Conservation (phyloP, 495 filamentous ascomycete genomes). For the Aspergillus sclerotiicarbonarius region DNA sequence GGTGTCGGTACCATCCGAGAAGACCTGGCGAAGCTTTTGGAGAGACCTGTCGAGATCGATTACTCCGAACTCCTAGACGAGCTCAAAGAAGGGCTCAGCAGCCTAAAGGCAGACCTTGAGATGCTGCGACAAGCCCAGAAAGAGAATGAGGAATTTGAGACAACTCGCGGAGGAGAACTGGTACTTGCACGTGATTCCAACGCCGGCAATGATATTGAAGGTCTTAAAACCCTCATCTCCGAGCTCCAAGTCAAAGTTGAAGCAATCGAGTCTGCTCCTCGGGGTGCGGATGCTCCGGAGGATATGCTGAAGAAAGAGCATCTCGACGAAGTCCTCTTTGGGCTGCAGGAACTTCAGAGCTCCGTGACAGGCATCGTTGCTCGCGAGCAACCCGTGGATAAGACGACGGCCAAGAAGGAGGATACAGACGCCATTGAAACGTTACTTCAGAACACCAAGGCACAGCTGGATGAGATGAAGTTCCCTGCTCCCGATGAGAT, state of each 20-base stretch:
- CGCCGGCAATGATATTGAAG: constrained; percentile 72
- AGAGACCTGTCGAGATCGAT: constrained; percentile 77
- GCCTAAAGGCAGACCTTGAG: constrained; percentile 73
- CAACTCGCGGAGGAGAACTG: constrained; percentile 50
- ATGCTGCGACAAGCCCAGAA: constrained; percentile 57
- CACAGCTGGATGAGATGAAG: constrained; percentile 72
- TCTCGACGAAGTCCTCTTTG: constrained; percentile 57
- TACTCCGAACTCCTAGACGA: constrained; percentile 85
- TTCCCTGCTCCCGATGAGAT: constrained; percentile 57
- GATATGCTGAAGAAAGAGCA: constrained; percentile 55
- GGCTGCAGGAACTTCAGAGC: constrained; percentile 58
- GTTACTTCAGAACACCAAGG: constrained; percentile 79
- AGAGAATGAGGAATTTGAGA: constrained; percentile 40
- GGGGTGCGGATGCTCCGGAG: constrained; percentile 39
- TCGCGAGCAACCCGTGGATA: constrained; percentile 37
- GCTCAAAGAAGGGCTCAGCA: constrained; percentile 72
- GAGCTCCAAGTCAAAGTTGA: constrained; percentile 83
- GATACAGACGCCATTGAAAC: constrained; percentile 88
- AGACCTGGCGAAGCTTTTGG: constrained; percentile 72
- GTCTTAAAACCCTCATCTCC: constrained; percentile 75
- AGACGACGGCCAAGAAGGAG: constrained; percentile 57
- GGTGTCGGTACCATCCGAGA: constrained; percentile 69
- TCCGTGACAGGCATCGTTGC: constrained; percentile 47
- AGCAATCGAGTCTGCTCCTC: constrained; percentile 63
- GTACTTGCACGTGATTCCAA: constrained; percentile 51